Base-by-base conservation (phyloP, 2,329 filamentous ascomycete genomes). In the Curvularia lunata region DNA sequence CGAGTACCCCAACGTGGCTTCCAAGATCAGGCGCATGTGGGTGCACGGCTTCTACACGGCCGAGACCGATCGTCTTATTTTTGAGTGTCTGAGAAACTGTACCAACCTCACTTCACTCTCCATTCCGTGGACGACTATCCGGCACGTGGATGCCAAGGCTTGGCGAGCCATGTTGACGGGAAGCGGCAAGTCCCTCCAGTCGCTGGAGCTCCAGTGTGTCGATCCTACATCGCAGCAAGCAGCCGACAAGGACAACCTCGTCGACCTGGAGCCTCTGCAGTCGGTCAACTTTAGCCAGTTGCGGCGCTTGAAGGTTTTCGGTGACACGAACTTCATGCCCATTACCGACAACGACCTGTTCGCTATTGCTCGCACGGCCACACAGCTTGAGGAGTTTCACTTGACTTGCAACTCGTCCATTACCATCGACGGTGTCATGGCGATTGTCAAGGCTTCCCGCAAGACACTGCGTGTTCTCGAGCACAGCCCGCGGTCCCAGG, bases 41-140 rank as follows among this genome's bases (percentile, higher is more conserved):
- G 83, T 85, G 69, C 80, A 84, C 56, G 83, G 82, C 48, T 84
- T 84, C 69, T 81, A 84, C 71, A 79, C 78, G 6, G 76, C 79
- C 46, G 78, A 83, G 61, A 83, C 82, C 4, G 81, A 83, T 65
- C 74, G 76, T 28, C 74, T 82, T 58, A 80, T 85, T 50, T 81
- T 83, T 56, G 74, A 78, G 16, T 79, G 81, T 46, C 73, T 84
- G 32, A 74, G 76, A 54, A 78, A 77, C 63, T 84, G 82, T 70
- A 71, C 67, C 38, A 79, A 80, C 57, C 72, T 85, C 16, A 77
- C 78, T 9, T 79, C 78, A 41, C 71, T 84, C 23, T 83, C 80
- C 28, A 73, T 84, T 16, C 82, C 83, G 6, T 85, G 83, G 83
- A 84, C 82, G 2, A 75, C 82, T 7, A 73, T 84, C 30, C 77